Evolutionary conservation across 163 green algal species (phyloP).

Genomic region (Chlorella variabilis): DNA sequence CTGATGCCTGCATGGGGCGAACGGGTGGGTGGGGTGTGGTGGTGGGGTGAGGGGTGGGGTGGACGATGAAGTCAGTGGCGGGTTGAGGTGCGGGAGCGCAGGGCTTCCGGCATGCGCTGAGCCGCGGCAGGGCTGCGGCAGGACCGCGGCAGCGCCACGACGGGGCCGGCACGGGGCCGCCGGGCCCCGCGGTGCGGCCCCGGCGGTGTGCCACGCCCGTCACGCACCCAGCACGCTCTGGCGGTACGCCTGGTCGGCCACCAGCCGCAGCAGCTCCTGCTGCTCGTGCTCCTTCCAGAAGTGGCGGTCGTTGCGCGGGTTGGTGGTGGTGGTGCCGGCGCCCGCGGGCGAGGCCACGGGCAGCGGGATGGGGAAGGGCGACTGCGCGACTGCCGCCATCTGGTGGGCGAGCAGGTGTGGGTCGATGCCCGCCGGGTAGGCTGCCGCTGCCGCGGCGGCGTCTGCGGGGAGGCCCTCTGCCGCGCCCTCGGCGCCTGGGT

Average conservation of each 20-base stretch:
- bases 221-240: constrained; percentile 37
- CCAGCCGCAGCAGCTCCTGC: constrained; percentile 50
- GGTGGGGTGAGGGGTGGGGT: no score
- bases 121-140: no score
- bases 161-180: no score
- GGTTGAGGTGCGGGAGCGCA: no score
- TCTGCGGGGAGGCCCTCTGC: constrained; percentile 19
- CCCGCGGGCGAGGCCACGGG: not conserved
- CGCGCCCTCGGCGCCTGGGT: not conserved
- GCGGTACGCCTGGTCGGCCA: constrained; percentile 35
- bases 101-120: no score
- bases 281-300: constrained; percentile 56
- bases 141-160: no score
- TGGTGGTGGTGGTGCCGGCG: not conserved
- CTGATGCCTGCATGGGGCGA: constrained; percentile 12
- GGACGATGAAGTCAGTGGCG: no score
- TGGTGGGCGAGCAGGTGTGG: not conserved
- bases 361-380: constrained; percentile 11
- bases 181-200: no score
- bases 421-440: constrained; percentile 3
- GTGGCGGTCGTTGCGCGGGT: constrained; percentile 44
- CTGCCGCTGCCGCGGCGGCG: not conserved
- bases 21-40: not conserved
- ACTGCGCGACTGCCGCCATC: constrained; percentile 6
- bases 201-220: no score